These are phyloP conservation scores for Trichosporon coremiiforme DNA, from an alignment of 1,284 basidiomycete species.

Conservation along the genomic window DNA sequence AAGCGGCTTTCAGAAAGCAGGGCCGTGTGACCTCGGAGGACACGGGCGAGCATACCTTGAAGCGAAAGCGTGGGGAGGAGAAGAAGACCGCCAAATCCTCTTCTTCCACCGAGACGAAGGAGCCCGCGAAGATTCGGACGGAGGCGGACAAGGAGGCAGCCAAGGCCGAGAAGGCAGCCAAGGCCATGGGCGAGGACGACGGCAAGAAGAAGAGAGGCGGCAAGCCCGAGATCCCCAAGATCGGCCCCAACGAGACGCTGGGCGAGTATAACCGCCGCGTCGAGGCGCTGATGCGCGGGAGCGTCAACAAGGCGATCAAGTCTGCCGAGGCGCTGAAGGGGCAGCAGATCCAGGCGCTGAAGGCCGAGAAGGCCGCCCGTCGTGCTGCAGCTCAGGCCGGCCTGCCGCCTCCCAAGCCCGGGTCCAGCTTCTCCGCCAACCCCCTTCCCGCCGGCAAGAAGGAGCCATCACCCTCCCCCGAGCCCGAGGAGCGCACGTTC, in stretches of 20 bases:
- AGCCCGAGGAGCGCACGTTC: constrained; percentile 23
- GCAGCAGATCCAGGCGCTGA: constrained; percentile 33
- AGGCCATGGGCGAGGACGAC: not conserved
- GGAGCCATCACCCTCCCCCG: not conserved
- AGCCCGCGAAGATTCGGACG: constrained; percentile 8
- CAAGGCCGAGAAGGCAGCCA: not conserved
- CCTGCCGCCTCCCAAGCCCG: constrained; percentile 10
- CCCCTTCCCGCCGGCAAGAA: not conserved
- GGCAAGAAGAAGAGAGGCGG: constrained; percentile 18
- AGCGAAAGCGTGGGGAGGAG: constrained; percentile 16
- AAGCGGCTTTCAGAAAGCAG: constrained; percentile 42
- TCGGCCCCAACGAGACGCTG: constrained; percentile 38
- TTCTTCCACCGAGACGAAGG: not conserved
- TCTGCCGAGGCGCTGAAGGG: constrained; percentile 41
- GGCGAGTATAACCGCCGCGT: constrained; percentile 55
- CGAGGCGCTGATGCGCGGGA: constrained; percentile 47
- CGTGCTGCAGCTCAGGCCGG: constrained; percentile 7
- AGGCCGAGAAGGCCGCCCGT: constrained; percentile 37
- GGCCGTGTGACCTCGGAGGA: constrained; percentile 47
- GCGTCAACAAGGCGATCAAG: constrained; percentile 52
- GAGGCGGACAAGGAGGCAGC: not conserved
- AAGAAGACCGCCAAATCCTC: constrained; percentile 4
- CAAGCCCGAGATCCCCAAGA: constrained; percentile 33
- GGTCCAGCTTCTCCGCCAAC: not conserved
- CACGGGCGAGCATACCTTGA: constrained; percentile 39